Evolutionary conservation across 1,284 basidiomycete species (phyloP).

Genomic region (Cutaneotrichosporon sp.): DNA sequence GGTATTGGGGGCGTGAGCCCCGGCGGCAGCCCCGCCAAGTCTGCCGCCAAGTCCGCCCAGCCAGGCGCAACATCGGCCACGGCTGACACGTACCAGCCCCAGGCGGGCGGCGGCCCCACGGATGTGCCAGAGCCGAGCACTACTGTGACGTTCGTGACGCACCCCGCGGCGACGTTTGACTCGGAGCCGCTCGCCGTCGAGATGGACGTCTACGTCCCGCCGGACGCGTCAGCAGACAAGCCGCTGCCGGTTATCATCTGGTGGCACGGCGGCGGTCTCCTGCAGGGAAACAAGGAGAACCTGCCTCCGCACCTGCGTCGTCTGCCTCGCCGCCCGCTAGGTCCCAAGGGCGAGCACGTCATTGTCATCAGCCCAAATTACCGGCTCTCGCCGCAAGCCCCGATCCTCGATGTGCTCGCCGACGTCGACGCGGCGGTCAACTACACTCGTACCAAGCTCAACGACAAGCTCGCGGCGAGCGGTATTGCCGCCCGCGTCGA

Average conservation of each 20-base stretch:
- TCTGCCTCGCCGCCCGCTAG: constrained; percentile 25
- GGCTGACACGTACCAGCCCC: constrained; percentile 5
- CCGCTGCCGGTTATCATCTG: constrained; percentile 38
- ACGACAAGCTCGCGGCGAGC: constrained; percentile 27
- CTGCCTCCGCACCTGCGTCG: constrained; percentile 44
- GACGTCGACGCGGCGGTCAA: constrained; percentile 33
- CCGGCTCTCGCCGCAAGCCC: constrained; percentile 38
- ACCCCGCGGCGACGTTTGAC: constrained; percentile 43
- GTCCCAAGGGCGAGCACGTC: constrained; percentile 17
- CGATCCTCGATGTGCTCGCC: constrained; percentile 42
- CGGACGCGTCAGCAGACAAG: constrained; percentile 4
- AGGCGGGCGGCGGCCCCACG: constrained; percentile 11
- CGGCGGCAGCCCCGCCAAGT: not conserved
- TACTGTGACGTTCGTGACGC: constrained; percentile 32
- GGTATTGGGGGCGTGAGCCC: not conserved
- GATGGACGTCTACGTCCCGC: constrained; percentile 42
- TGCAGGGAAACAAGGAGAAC: constrained; percentile 48
- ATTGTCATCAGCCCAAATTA: constrained; percentile 44
- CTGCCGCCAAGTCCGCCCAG: not conserved
- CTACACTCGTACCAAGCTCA: constrained; percentile 34
- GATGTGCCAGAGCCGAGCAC: constrained; percentile 29
- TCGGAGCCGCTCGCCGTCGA: constrained; percentile 38
- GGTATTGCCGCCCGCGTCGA: constrained; percentile 31
- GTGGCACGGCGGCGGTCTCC: constrained; percentile 45
- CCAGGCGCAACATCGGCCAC: not conserved